A percentile compares a stretch with the other conserved stretches of the same genome.
phyloP scores from a whole-genome alignment of 2,329 filamentous ascomycete species.

The Aspergillus cejpii region DNA sequence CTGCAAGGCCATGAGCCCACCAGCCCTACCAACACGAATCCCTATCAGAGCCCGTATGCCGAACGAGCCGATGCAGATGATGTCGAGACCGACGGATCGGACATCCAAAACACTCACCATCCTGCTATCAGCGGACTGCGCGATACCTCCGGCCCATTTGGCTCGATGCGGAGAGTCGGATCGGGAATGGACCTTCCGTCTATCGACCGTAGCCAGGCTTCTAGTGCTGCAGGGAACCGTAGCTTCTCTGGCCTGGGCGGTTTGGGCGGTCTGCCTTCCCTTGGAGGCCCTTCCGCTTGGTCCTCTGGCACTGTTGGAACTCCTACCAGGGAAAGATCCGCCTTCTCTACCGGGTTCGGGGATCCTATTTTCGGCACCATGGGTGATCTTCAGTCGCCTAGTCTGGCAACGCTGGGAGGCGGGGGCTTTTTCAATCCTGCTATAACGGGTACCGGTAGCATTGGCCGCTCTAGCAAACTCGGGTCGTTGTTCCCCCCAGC shows the following conservation, averaged over 20 bases:
- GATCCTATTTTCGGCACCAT: slow-evolving; percentile 66
- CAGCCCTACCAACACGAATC: slow-evolving; percentile 93
- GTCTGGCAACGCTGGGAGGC: slow-evolving; percentile 35
- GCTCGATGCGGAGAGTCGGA: slow-evolving; percentile 49
- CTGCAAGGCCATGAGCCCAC: slow-evolving; percentile 58
- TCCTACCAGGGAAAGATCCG: slow-evolving; percentile 54
- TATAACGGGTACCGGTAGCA: slow-evolving; percentile 55
- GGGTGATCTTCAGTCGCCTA: slow-evolving; percentile 60
- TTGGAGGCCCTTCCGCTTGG: slow-evolving; percentile 47
- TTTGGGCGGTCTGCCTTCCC: slow-evolving; percentile 48
- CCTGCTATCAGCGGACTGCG: slow-evolving; percentile 50
- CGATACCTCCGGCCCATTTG: slow-evolving; percentile 50
- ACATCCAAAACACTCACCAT: slow-evolving; percentile 47
- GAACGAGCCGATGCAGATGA: slow-evolving; percentile 61
- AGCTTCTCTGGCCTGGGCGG: slow-evolving; percentile 58
- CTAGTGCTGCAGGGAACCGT: slow-evolving; percentile 69
- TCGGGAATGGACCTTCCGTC: slow-evolving; percentile 52
- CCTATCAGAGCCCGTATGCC: slow-evolving; percentile 82
- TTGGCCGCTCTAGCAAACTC: slow-evolving; percentile 72
- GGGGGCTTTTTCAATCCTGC: slow-evolving; percentile 58
- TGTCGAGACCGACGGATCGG: slow-evolving; percentile 51
- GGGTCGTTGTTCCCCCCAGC: slow-evolving; percentile 79
- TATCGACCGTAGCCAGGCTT: slow-evolving; percentile 88
- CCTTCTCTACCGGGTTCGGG: slow-evolving; percentile 48
- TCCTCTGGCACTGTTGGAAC: slow-evolving; percentile 65